Conservation (phyloP, 2,329 filamentous ascomycete species). For the Nothomitra cinnamomea region DNA sequence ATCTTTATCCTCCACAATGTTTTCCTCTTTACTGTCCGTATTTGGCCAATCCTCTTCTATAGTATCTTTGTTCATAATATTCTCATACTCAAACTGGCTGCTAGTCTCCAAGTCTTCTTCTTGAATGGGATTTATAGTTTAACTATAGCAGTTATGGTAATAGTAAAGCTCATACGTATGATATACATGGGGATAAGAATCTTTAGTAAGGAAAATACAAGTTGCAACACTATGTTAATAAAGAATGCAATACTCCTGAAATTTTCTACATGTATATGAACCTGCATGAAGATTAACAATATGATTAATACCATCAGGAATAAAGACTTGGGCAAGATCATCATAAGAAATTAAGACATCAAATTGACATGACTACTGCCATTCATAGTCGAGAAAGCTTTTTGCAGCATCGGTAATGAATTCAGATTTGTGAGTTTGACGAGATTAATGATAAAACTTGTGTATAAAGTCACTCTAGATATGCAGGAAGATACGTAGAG, state of each 20-base stretch:
- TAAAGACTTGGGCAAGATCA: conserved; percentile 1
- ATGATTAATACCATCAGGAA: conserved; percentile 1
- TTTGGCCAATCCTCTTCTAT: no score
- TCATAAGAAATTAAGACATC: neutral
- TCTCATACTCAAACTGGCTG: neutral
- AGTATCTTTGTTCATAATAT: no score
- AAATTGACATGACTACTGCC: neutral
- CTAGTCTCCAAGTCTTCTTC: neutral
- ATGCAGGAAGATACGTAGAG: neutral
- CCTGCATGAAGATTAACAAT: neutral
- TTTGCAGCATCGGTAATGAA: neutral
- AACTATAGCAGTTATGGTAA: neutral
- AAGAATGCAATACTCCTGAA: conserved; percentile 1
- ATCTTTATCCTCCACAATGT: no score
- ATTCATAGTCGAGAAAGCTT: neutral
- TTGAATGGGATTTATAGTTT: neutral
- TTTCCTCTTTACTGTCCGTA: no score
- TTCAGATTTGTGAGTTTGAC: neutral
- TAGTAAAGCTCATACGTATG: neutral
- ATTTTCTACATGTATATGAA: neutral
- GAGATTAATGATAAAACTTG: neutral
- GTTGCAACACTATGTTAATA: neutral
- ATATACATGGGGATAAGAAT: neutral
- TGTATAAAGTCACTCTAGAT: neutral
- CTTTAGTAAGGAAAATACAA: neutral